phyloP scores from a whole-genome alignment of 2,329 filamentous ascomycete species.

The Hymenoscyphus repandus region DNA sequence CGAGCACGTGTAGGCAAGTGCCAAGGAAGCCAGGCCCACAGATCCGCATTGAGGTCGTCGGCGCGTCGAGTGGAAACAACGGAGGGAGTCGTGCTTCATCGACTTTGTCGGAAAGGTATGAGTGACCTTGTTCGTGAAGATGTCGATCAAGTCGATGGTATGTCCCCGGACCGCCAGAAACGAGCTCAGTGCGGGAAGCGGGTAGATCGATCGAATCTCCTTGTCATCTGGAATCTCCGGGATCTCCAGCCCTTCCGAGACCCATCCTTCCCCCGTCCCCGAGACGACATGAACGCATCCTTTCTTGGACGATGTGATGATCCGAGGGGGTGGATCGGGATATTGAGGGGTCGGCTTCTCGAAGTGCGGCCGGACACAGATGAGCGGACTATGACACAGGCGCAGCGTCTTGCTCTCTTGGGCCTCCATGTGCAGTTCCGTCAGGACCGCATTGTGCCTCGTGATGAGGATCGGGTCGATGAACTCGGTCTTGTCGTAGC shows the following conservation, averaged over 20 bases:
- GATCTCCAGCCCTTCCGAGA: conserved; percentile 42
- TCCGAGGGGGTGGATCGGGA: conserved; percentile 28
- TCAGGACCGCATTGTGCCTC: conserved; percentile 58
- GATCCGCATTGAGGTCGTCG: conserved; percentile 49
- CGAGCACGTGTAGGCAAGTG: conserved; percentile 55
- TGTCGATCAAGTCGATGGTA: conserved; percentile 56
- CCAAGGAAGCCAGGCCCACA: conserved; percentile 55
- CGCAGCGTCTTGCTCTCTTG: conserved; percentile 37
- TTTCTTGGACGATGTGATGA: conserved; percentile 45
- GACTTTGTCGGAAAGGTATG: conserved; percentile 56
- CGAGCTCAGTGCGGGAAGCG: conserved; percentile 50
- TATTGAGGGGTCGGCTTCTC: conserved; percentile 31
- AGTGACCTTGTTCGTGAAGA: conserved; percentile 49
- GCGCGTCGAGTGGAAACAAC: conserved; percentile 51
- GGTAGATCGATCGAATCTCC: conserved; percentile 52
- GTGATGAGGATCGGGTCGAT: conserved; percentile 53
- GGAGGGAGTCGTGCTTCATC: conserved; percentile 55
- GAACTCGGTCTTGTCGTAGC: conserved; percentile 33
- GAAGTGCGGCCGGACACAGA: conserved; percentile 31
- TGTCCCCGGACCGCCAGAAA: conserved; percentile 55
- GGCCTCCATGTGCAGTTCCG: conserved; percentile 48
- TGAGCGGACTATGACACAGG: conserved; percentile 49
- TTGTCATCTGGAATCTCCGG: conserved; percentile 31
- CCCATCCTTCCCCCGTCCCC: conserved; percentile 43
- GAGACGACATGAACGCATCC: conserved; percentile 46